These are phyloP conservation scores for Staphylotrichum tortipilum DNA, from an alignment of 495 filamentous ascomycete genomes.

Conservation along the genomic window DNA sequence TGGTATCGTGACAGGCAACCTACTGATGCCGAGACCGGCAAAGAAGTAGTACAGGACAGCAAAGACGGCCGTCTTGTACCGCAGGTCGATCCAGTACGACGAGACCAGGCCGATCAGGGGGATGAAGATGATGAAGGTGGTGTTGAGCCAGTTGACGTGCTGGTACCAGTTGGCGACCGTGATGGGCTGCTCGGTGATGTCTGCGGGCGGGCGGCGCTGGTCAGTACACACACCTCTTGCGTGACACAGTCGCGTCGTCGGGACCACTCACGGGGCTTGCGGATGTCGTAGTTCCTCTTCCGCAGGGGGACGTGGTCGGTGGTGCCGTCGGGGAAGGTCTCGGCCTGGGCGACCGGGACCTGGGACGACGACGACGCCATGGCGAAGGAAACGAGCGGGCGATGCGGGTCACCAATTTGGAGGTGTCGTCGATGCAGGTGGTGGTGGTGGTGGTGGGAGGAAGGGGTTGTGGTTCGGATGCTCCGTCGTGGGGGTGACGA, in stretches of 20 bases:
- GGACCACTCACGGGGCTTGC: slow-evolving; percentile 33
- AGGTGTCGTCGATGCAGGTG: background rate
- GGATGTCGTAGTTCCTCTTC: slow-evolving; percentile 37
- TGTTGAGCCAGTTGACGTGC: slow-evolving; percentile 94
- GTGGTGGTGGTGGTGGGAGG: no score
- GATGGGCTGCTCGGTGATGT: slow-evolving; percentile 56
- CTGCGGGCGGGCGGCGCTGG: slow-evolving; percentile 13
- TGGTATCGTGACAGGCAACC: slow-evolving; percentile 21
- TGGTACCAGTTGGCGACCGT: slow-evolving; percentile 80
- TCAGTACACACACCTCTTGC: background rate
- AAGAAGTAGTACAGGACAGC: slow-evolving; percentile 85
- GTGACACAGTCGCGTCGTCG: background rate
- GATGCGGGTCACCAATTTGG: slow-evolving; percentile 1
- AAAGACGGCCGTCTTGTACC: slow-evolving; percentile 69
- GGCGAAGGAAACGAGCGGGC: slow-evolving; percentile 13
- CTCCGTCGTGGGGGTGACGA: no score
- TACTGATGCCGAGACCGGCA: slow-evolving; percentile 84
- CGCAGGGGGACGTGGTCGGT: slow-evolving; percentile 41
- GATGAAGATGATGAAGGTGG: slow-evolving; percentile 76
- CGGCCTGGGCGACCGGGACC: slow-evolving; percentile 26
- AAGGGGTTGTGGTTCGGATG: no score
- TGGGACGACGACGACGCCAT: slow-evolving; percentile 39
- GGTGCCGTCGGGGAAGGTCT: slow-evolving; percentile 40
- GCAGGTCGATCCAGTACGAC: slow-evolving; percentile 74
- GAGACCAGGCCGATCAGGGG: slow-evolving; percentile 68